Base-by-base conservation (phyloP, 495 filamentous ascomycete genomes). In the Talaromyces trachyspermus region DNA sequence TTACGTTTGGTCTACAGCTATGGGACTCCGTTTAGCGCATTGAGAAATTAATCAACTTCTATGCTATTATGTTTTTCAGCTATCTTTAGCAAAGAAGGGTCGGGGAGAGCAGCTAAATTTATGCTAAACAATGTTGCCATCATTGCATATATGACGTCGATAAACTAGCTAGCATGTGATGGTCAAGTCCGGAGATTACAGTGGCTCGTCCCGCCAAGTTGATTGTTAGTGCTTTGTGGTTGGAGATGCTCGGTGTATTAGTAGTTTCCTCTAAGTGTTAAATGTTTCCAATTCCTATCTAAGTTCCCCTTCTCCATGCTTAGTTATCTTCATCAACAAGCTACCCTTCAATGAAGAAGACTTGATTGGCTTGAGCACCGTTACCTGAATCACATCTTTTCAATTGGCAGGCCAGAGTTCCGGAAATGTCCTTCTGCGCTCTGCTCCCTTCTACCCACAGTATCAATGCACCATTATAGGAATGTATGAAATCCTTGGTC, bases 381-480 rank as follows among this genome's bases (percentile, higher is more conserved):
- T 7, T 36, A 6, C 17, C 33, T 36, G 33, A 36, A 5, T 36
- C 11, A 25, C 24, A 17, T 7, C 30, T 4, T 11, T 29, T 47
- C 44, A 7, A 47, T 25, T 19, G 8, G n/a, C 11, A 47, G n/a
- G 18, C 44, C 44, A 9, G 44, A 14, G 23, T 47, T 22, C 29
- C 30, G 44, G 18, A 47, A 47, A 36, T 47, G 29, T 35, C 44
- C 44, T 20, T 37, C 22, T 10, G 44, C 44, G 15, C 29, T 47
- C 18, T 47, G n/a, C 15, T 47, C 30, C 29, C 30, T 47, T 12
- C 9, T 22, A 36, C 44, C 29, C 8, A 47, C 44, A 4, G 12
- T 27, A 7, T 47, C 30, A 37, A 47, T 18, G 24, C 44, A 47
- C 44, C 44, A 47, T 30, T 46, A 20, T 10, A 46, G 43, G 43